These are phyloP conservation scores for Gastrolobium villosum DNA, from an alignment of 306 rosid genomes.

Conservation along the genomic window DNA sequence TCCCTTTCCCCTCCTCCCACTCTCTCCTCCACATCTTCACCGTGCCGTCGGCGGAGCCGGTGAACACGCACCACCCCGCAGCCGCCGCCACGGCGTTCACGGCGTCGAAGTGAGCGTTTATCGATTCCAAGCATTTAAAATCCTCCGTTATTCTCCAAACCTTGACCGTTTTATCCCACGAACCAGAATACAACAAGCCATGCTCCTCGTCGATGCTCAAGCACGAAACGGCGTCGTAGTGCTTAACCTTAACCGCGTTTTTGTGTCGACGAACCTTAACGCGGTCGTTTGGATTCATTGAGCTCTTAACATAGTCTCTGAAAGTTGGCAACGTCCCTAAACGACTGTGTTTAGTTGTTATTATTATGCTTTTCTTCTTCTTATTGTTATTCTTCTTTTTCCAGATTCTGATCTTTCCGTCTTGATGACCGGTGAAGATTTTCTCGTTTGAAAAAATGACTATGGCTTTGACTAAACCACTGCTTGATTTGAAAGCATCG, in stretches of 20 bases:
- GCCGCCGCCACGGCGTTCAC: constrained; percentile 68
- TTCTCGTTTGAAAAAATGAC: constrained; percentile 55
- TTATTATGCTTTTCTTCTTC: neutral
- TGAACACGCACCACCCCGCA: constrained; percentile 56
- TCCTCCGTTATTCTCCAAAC: constrained; percentile 65
- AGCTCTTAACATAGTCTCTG: constrained; percentile 60
- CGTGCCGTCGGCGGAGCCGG: constrained; percentile 81
- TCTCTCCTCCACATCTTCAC: constrained; percentile 75
- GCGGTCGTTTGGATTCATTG: constrained; percentile 67
- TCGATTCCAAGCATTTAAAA: constrained; percentile 69
- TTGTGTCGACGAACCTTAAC: constrained; percentile 62
- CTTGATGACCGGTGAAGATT: constrained; percentile 83
- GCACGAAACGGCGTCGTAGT: constrained; percentile 73
- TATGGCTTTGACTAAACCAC: constrained; percentile 75
- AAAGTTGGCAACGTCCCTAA: constrained; percentile 69
- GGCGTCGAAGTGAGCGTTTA: constrained; percentile 71
- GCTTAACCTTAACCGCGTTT: constrained; percentile 57
- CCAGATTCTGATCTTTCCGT: constrained; percentile 82
- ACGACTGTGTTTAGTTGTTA: constrained; percentile 41
- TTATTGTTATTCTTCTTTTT: constrained; percentile 49
- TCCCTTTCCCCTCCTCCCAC: constrained; percentile 40
- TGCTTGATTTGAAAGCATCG: constrained; percentile 67
- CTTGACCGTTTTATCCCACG: constrained; percentile 77
- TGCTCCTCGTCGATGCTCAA: constrained; percentile 67
- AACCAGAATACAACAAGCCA: constrained; percentile 69